Conservation (phyloP, 1,139 yeast genomes). For the Hyphopichia khmerensis region DNA sequence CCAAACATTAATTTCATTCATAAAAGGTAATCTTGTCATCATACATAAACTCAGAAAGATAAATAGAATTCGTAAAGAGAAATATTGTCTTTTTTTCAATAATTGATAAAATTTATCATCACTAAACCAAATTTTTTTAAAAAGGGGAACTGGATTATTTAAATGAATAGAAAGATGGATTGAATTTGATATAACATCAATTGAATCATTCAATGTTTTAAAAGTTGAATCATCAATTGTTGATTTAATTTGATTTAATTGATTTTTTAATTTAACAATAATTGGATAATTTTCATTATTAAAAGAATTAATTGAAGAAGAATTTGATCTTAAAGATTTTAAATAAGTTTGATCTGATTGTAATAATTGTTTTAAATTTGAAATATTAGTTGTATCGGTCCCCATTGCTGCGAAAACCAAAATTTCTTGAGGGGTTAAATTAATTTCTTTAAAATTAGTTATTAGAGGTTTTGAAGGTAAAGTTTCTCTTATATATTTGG, state of each 20-base stretch:
- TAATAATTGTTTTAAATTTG: constrained; percentile 2
- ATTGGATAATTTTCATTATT: background rate
- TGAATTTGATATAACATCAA: constrained; percentile 14
- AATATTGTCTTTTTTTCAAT: constrained; percentile 18
- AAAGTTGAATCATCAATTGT: background rate
- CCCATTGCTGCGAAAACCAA: constrained; percentile 5
- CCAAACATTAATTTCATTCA: constrained; percentile 23
- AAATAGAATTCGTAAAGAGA: constrained; percentile 26
- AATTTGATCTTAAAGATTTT: background rate
- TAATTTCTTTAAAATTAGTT: background rate
- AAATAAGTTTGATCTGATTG: background rate
- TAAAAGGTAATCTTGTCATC: constrained; percentile 22
- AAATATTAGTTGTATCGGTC: constrained; percentile 2
- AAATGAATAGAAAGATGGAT: constrained; percentile 12
- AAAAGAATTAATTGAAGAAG: background rate
- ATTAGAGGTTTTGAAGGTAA: background rate
- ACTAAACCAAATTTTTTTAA: constrained; percentile 24
- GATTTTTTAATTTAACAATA: background rate
- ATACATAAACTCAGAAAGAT: constrained; percentile 19
- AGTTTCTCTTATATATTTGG: constrained; percentile 3
- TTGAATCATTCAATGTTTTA: constrained; percentile 2
- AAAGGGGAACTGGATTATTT: constrained; percentile 28
- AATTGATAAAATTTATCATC: constrained; percentile 16
- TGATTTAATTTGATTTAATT: background rate
- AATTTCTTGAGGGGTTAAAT: constrained; percentile 4